Evolutionary conservation across 192 early-diverging fungal genomes (phyloP).

Genomic region (Rhizophagus prolifer): DNA sequence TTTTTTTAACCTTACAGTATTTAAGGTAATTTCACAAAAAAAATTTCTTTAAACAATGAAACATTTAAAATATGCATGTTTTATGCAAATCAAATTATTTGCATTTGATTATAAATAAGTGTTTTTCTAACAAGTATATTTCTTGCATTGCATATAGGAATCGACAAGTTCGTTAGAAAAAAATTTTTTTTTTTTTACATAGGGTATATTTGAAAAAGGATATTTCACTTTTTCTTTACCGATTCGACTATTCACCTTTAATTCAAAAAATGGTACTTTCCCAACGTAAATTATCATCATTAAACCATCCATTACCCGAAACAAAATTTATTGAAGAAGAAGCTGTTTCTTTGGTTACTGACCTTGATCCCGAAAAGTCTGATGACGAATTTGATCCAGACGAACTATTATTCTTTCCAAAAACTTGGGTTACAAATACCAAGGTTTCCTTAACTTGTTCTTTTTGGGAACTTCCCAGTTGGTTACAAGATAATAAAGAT

Average conservation of each 20-base stretch:
- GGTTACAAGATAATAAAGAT: constrained; percentile 82
- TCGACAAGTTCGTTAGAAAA: too few relatives aligned
- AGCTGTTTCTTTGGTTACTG: neutral
- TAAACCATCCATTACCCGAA: neutral
- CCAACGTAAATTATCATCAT: neutral
- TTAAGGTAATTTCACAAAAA: too few relatives aligned
- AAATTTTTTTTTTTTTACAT: too few relatives aligned
- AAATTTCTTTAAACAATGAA: too few relatives aligned
- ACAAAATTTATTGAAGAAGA: neutral
- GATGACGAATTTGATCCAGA: neutral
- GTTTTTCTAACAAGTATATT: too few relatives aligned
- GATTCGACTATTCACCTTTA: neutral
- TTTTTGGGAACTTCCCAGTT: constrained; percentile 62
- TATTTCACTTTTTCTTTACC: neutral
- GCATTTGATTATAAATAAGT: too few relatives aligned
- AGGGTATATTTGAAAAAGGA: too few relatives aligned
- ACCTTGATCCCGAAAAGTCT: neutral
- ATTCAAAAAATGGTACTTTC: neutral
- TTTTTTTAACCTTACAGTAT: too few relatives aligned
- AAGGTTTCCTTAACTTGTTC: constrained; percentile 21
- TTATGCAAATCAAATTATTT: too few relatives aligned
- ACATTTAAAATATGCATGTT: too few relatives aligned
- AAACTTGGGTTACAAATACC: neutral
- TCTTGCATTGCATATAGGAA: too few relatives aligned
- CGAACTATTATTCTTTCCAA: neutral